Conservation (phyloP, 116 monocot genomes). For the Phalaenopsis hybrid region DNA sequence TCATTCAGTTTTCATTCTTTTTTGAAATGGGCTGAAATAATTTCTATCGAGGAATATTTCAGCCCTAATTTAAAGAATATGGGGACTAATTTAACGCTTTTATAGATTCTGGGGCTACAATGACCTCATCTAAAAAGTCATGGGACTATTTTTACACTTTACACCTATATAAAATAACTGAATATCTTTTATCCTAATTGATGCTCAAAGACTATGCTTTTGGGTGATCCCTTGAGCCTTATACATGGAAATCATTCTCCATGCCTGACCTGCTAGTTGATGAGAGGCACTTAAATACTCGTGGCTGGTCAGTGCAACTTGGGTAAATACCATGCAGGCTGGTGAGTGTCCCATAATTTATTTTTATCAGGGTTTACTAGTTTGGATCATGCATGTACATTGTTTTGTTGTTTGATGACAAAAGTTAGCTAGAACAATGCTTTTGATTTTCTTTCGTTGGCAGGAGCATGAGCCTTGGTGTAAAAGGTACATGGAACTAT, state of each 20-base stretch:
- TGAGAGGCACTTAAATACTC: background rate
- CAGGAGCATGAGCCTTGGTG: conserved; percentile 96
- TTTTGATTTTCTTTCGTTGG: conserved; percentile 3
- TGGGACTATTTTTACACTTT: no score
- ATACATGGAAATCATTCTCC: background rate
- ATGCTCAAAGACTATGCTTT: background rate
- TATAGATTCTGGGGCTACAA: no score
- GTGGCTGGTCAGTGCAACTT: background rate
- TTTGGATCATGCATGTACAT: background rate
- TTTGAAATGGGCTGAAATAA: no score
- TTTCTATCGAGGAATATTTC: no score
- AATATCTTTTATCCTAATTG: background rate
- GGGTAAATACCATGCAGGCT: background rate
- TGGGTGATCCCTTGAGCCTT: background rate
- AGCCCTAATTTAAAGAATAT: no score
- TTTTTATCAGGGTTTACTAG: background rate
- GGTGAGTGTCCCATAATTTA: background rate
- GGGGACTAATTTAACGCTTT: no score
- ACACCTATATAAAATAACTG: background rate
- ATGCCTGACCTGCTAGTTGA: background rate
- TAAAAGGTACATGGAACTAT: conserved; percentile 86
- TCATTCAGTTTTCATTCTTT: no score
- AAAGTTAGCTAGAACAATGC: background rate
- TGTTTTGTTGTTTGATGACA: background rate
- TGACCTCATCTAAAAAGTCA: no score